Evolutionary conservation across 495 filamentous ascomycete species (phyloP), one percentile per base, ranked within the genome.

Genomic region (Aspergillus bertholletiae): DNA sequence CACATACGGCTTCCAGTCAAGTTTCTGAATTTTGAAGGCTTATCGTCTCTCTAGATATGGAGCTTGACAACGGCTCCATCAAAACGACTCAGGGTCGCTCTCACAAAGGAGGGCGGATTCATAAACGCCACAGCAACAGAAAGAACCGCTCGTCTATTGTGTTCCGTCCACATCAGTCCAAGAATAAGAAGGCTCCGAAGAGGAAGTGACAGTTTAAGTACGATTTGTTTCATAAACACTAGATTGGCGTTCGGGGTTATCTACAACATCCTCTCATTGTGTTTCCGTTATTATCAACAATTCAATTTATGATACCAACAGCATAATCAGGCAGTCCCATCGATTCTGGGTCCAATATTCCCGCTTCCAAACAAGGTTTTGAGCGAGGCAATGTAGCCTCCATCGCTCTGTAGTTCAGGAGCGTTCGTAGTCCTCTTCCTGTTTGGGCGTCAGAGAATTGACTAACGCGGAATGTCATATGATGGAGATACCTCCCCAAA

Each of bases 91-190:
- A 61, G 41, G 63, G 27, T 51, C 57, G 53, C 51, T 57, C 61
- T 23, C 51, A 62, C 21, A 68, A 71, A 41, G 54, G 63, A 26
- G 66, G 58, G 20, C 67, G 69, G 21, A 65, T 74, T 56, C 68
- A 74, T 46, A 76, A 75, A 67, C 72, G 62, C 53, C 66, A 71
- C 48, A 65, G 64, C 27, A 74, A 71, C 46, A 60, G 63, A 34
- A 76, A 74, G 56, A 66, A 66, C 11, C 73, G 71, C 44, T 64
- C 67, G 51, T 73, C 73, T 11, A 79, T 80, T 43, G 69, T 77
- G 24, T 80, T 80, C 49, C 55, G 56, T 37, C 40, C 56, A 24
- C 64, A 59, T 24, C 57, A 55, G 18, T 65, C 60, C 8, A 72
- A 72, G 35, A 30, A 40, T 18, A 72, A 66, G 54, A 67, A 60